A percentile compares a stretch with the other conserved stretches of the same genome.
Evolutionary conservation across 805 yeast genomes (phyloP).

Genomic region (Candida silvatica): DNA sequence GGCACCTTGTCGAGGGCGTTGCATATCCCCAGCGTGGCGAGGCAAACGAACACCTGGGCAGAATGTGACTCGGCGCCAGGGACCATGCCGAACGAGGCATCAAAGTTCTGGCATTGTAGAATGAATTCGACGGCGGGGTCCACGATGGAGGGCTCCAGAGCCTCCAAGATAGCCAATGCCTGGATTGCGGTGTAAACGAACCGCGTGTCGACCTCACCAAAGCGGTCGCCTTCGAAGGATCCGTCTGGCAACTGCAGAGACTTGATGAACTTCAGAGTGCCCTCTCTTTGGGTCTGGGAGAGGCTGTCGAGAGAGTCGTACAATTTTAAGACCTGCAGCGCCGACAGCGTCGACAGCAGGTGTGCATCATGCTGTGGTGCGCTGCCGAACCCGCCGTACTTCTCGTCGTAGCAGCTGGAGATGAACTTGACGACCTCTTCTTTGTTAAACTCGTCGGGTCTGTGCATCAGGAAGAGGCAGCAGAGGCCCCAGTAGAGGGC

Average conservation of each 20-base stretch:
- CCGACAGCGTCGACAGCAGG: conserved; percentile 75
- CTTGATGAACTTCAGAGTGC: conserved; percentile 29
- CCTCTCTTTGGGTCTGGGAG: conserved; percentile 16
- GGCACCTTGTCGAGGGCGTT: conserved; percentile 40
- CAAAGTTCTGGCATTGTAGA: conserved; percentile 72
- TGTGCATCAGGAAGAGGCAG: conserved; percentile 55
- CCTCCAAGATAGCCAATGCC: conserved; percentile 60
- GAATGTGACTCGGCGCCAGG: conserved; percentile 97
- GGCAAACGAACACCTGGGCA: conserved; percentile 82
- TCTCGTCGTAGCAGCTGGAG: conserved; percentile 47
- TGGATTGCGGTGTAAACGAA: conserved; percentile 80
- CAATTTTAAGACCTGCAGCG: conserved; percentile 68
- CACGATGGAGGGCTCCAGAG: conserved; percentile 35
- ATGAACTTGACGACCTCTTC: conserved; percentile 64
- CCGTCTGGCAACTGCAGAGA: conserved; percentile 53
- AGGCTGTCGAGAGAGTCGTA: conserved; percentile 49
- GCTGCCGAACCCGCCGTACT: conserved; percentile 80
- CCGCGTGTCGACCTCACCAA: conserved; percentile 90
- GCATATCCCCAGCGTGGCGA: conserved; percentile 71
- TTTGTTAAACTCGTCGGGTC: conserved; percentile 48
- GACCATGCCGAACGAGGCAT: conserved; percentile 89
- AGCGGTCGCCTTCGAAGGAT: conserved; percentile 80
- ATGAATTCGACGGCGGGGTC: conserved; percentile 63
- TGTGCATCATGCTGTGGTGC: conserved; percentile 89
- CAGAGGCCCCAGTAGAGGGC: conserved; percentile 95